phyloP scores from a whole-genome alignment of 2,329 filamentous ascomycete species.

The Diaporthe aspalathi region DNA sequence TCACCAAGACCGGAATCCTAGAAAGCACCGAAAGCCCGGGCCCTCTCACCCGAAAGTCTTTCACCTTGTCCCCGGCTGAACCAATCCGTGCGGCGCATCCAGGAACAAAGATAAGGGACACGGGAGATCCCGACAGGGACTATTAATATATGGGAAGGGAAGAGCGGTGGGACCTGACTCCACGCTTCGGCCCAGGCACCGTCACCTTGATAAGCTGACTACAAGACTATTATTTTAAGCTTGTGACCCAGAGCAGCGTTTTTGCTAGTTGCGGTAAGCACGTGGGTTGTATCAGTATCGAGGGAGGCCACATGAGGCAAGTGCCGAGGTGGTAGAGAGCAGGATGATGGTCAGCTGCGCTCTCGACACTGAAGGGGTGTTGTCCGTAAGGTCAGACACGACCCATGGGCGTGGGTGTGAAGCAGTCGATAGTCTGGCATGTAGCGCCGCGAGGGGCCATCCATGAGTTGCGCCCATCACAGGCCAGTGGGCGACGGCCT shows the following conservation, averaged over 20 bases:
- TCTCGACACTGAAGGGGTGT: not conserved
- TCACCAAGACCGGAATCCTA: not conserved
- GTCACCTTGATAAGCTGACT: conserved; percentile 20
- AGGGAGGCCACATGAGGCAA: conserved; percentile 1
- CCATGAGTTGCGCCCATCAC: not conserved
- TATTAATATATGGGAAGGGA: not conserved
- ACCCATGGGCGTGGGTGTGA: conserved; percentile 10
- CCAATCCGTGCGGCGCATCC: not conserved
- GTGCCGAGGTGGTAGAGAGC: conserved; percentile 3
- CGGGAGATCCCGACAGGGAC: conserved; percentile 13
- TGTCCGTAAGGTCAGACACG: not conserved
- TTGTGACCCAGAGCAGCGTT: not conserved
- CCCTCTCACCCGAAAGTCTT: not conserved
- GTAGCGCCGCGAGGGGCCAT: not conserved
- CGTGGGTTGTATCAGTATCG: not conserved
- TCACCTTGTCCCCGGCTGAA: not conserved
- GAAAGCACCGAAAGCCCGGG: not conserved
- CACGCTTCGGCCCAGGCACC: conserved; percentile 4
- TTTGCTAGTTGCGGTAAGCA: not conserved
- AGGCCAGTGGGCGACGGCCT: not conserved
- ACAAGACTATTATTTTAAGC: conserved; percentile 16
- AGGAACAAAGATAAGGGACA: conserved; percentile 8
- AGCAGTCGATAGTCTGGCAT: conserved; percentile 20
- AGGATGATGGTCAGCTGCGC: conserved; percentile 16
- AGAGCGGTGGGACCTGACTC: conserved; percentile 24